phyloP scores from a whole-genome alignment of 179 eudicot genomes.

The Nepenthes alata region DNA sequence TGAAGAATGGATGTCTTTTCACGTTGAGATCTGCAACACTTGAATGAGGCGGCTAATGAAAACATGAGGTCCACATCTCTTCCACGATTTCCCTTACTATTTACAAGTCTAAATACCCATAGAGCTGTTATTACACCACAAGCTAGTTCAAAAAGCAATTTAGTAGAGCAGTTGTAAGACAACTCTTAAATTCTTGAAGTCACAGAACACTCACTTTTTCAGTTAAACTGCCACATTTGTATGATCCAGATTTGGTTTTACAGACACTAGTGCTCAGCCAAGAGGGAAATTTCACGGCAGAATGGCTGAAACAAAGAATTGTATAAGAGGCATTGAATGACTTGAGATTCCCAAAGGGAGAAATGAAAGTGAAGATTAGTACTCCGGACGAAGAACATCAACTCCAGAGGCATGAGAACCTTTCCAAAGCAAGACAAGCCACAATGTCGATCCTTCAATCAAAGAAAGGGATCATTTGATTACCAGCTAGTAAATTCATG shows the following conservation, averaged over 20 bases:
- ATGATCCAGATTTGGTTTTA: not conserved
- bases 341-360: not conserved
- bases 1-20: conserved; percentile 13
- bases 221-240: not conserved
- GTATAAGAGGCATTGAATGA: not conserved
- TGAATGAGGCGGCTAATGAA: conserved; percentile 46
- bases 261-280: not conserved
- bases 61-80: conserved; percentile 47
- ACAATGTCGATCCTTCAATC: conserved; percentile 1
- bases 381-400: conserved; percentile 14
- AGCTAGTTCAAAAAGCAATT: not conserved
- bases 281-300: not conserved
- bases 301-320: conserved; percentile 4
- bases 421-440: conserved; percentile 9
- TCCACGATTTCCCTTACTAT: conserved; percentile 28
- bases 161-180: not conserved
- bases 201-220: not conserved
- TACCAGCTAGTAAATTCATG: not conserved
- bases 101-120: conserved; percentile 13
- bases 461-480: not conserved
- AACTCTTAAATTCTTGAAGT: not conserved
- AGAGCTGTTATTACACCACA: conserved; percentile 1
- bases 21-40: conserved; percentile 30
- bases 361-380: conserved; percentile 5
- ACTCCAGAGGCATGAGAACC: conserved; percentile 10